These are phyloP conservation scores for Raffaelea ambrosiae DNA, from an alignment of 2,329 filamentous ascomycete genomes.

Conservation along the genomic window DNA sequence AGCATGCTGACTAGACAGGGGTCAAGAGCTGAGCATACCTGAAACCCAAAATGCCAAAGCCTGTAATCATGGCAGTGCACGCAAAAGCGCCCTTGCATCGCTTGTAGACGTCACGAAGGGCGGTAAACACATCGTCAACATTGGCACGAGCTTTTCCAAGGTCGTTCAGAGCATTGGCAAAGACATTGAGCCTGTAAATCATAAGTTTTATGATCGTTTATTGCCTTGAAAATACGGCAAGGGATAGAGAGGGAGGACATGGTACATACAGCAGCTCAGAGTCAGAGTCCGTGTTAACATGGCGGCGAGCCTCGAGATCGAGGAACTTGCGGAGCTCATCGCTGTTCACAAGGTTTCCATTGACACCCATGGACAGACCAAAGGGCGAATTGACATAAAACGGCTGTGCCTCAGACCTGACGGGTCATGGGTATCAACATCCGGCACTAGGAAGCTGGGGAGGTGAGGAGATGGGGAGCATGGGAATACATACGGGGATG, in stretches of 20 bases:
- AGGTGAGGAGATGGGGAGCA: too few relatives aligned
- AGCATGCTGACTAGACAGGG: too few relatives aligned
- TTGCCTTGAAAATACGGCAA: too few relatives aligned
- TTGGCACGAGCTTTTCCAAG: constrained; percentile 80
- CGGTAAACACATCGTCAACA: constrained; percentile 67
- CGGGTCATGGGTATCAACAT: too few relatives aligned
- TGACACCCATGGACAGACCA: constrained; percentile 75
- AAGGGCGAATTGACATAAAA: constrained; percentile 87
- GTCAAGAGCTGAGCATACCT: too few relatives aligned
- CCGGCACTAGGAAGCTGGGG: too few relatives aligned
- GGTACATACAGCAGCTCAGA: constrained; percentile 54
- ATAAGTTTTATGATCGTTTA: too few relatives aligned
- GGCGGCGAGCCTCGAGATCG: constrained; percentile 69
- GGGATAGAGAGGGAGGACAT: too few relatives aligned
- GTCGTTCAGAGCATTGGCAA: constrained; percentile 74
- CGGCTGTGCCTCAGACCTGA: constrained; percentile 82
- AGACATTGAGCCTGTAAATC: constrained; percentile 82
- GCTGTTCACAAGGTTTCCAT: constrained; percentile 79
- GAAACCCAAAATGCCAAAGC: constrained; percentile 70
- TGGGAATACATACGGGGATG: constrained; percentile 25
- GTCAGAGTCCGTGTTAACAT: constrained; percentile 85
- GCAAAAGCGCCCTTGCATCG: constrained; percentile 72
- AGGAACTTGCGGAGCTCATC: constrained; percentile 60
- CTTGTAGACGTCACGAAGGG: constrained; percentile 63
- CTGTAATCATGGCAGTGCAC: constrained; percentile 75